A percentile compares a stretch with the other conserved stretches of the same genome.
phyloP scores from a whole-genome alignment of 2,329 filamentous ascomycete species.

The Chaetomiaceae sp. region DNA sequence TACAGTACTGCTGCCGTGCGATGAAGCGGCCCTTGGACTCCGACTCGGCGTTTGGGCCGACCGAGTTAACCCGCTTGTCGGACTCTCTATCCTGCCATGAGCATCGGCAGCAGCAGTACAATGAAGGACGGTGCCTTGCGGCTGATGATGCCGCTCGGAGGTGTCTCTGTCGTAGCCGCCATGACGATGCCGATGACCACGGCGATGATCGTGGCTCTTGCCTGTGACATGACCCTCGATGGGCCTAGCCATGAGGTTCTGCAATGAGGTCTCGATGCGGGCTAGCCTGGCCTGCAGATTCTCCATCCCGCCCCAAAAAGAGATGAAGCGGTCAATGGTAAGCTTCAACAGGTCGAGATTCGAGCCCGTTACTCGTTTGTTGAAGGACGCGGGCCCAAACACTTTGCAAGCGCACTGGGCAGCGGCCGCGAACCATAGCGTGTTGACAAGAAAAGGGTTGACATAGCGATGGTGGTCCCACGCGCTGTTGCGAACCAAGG shows the following conservation, averaged over 20 bases:
- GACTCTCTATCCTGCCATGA: no score
- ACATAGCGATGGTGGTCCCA: not conserved
- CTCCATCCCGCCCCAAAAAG: conserved; percentile 1
- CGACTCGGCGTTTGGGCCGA: no score
- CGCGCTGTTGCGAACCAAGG: not conserved
- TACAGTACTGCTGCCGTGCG: no score
- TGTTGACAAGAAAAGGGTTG: not conserved
- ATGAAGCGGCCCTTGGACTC: no score
- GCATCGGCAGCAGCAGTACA: no score
- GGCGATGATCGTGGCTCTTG: no score
- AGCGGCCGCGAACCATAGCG: not conserved
- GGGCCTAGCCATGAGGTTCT: not conserved
- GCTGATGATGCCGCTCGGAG: no score
- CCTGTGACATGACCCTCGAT: not conserved
- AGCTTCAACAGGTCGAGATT: conserved; percentile 1
- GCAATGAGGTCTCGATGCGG: not conserved
- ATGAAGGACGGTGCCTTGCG: no score
- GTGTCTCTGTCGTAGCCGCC: no score
- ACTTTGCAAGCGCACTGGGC: not conserved
- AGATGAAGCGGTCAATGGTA: not conserved
- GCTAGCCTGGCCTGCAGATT: not conserved
- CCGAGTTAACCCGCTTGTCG: no score
- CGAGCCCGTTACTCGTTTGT: not conserved
- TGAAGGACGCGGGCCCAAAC: not conserved
- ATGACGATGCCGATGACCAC: not conserved